Evolutionary conservation across 106 monocot species (phyloP).

Genomic region (Acanthochlamys bracteata): DNA sequence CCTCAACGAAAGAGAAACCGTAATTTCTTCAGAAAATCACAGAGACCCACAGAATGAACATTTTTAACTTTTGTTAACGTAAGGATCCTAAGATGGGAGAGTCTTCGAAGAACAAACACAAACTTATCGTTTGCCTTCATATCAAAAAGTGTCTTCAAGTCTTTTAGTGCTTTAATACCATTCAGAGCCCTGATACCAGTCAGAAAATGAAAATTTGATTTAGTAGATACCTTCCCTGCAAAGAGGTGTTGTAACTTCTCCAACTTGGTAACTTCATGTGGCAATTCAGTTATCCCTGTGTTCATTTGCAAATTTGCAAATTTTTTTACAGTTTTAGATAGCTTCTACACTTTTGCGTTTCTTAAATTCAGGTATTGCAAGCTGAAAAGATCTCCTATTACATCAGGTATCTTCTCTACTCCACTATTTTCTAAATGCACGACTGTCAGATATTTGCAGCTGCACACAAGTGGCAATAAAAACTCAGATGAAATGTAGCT

Average conservation of each 20-base stretch:
- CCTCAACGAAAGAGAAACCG: constrained; percentile 3
- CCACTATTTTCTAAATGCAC: constrained; percentile 11
- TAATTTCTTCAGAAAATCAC: constrained; percentile 11
- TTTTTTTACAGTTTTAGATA: constrained; percentile 12
- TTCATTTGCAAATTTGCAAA: constrained; percentile 21
- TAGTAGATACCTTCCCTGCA: background rate
- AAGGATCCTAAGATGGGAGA: constrained; percentile 18
- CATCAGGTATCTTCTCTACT: background rate
- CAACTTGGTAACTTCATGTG: constrained; percentile 6
- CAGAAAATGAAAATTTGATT: background rate
- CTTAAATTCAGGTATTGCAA: constrained; percentile 27
- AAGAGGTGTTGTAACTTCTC: constrained; percentile 9
- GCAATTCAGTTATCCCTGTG: constrained; percentile 4
- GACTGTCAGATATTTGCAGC: constrained; percentile 17
- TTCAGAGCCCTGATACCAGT: background rate
- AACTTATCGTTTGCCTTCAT: no score
- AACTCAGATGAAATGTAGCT: no score
- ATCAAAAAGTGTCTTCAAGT: background rate
- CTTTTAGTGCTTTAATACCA: background rate
- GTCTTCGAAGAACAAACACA: constrained; percentile 3
- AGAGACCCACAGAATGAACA: constrained; percentile 5
- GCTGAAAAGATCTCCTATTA: constrained; percentile 7
- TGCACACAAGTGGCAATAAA: background rate
- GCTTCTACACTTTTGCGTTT: constrained; percentile 9
- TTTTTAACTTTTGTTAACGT: constrained; percentile 6